Conservation (phyloP, 495 filamentous ascomycete species). For the Annulohypoxylon nitens region DNA sequence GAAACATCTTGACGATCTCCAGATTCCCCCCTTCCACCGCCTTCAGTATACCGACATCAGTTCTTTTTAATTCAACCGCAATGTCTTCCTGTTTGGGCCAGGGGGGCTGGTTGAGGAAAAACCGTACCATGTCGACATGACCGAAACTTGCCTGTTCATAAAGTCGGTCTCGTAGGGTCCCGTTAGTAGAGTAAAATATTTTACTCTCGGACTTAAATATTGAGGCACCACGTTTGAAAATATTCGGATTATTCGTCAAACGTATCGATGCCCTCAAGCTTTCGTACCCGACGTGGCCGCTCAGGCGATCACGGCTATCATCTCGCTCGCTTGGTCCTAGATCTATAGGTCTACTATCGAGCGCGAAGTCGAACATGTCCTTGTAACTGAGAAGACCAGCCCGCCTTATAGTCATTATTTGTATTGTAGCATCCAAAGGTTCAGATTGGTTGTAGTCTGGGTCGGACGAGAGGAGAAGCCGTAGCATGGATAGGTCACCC, state of each 20-base stretch:
- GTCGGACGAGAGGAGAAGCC: constrained; percentile 20
- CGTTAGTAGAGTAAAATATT: no score
- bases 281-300: neutral
- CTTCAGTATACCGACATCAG: neutral
- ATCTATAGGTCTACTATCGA: constrained; percentile 12
- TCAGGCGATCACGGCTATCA: neutral
- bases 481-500: constrained; percentile 43
- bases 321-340: neutral
- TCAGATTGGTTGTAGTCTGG: neutral
- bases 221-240: no score
- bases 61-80: neutral
- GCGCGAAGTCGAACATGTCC: constrained; percentile 23
- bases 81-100: neutral
- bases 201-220: no score
- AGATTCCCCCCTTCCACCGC: neutral
- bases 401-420: neutral
- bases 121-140: no score
- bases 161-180: no score
- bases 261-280: neutral
- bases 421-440: neutral
- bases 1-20: neutral
- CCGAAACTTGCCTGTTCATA: no score
- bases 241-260: neutral
- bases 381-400: neutral
- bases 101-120: no score